Evolutionary conservation across 805 yeast species (phyloP).

Genomic region (Blastobotrys attinorum): DNA sequence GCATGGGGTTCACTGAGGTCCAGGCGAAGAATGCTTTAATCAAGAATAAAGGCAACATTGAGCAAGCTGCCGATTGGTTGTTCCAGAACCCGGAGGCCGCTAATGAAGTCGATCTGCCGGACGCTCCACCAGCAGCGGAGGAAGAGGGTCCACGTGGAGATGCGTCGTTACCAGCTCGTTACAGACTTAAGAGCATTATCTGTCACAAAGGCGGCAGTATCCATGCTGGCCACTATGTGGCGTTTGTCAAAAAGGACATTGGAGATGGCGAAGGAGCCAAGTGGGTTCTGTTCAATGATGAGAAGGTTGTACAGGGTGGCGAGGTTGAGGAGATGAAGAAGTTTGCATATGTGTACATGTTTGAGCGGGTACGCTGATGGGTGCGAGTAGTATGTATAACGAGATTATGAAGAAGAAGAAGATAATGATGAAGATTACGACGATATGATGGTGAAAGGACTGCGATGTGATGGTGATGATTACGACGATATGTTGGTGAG

Average conservation of each 20-base stretch:
- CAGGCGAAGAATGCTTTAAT: constrained; percentile 68
- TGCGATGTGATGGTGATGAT: not conserved
- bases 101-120: not conserved
- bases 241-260: constrained; percentile 45
- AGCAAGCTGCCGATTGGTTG: constrained; percentile 85
- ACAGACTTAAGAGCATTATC: constrained; percentile 53
- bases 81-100: constrained; percentile 59
- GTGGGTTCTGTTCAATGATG: constrained; percentile 86
- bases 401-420: too few species aligned
- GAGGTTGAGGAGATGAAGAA: constrained; percentile 38
- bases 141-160: constrained; percentile 15
- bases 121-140: constrained; percentile 8
- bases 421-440: too few species aligned
- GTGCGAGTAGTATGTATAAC: too few species aligned
- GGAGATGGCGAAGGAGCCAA: constrained; percentile 34
- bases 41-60: constrained; percentile 51
- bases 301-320: constrained; percentile 59
- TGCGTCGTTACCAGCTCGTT: constrained; percentile 30
- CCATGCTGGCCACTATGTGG: constrained; percentile 90
- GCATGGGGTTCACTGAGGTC: constrained; percentile 71
- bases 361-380: constrained; percentile 21
- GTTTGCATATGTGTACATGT: constrained; percentile 42
- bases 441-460: too few species aligned
- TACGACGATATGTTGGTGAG: too few species aligned
- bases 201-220: constrained; percentile 88